A percentile compares a stretch with the other conserved stretches of the same genome.
Conservation (phyloP, 106 monocot genomes). For the Apostasia shenzhenica region DNA sequence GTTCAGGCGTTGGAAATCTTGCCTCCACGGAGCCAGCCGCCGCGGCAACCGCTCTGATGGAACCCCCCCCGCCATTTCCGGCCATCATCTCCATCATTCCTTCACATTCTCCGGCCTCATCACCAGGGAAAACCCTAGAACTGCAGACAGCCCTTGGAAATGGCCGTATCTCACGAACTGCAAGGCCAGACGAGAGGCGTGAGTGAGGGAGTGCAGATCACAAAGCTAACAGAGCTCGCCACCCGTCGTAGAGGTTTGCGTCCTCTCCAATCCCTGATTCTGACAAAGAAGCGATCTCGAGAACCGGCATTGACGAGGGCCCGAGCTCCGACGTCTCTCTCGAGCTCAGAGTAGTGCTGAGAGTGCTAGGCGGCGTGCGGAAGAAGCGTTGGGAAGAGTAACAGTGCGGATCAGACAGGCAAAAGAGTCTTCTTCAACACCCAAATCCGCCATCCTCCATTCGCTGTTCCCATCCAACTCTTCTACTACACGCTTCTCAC, state of each 20-base stretch:
- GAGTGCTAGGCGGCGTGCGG: neutral
- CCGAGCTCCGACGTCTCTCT: neutral
- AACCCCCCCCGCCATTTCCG: constrained; percentile 32
- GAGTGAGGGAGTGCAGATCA: neutral
- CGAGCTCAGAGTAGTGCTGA: neutral
- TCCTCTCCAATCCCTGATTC: neutral
- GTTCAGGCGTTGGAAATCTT: constrained; percentile 34
- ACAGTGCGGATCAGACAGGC: neutral
- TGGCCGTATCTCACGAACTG: neutral
- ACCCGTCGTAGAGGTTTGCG: neutral
- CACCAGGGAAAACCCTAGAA: neutral
- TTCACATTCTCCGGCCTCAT: constrained; percentile 12
- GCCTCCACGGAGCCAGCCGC: constrained; percentile 40
- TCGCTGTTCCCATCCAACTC: neutral
- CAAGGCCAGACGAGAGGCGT: neutral
- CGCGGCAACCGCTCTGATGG: constrained; percentile 45
- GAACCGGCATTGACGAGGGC: constrained; percentile 1
- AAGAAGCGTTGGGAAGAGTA: neutral
- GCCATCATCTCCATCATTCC: constrained; percentile 15
- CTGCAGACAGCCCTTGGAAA: neutral
- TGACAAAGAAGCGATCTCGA: neutral
- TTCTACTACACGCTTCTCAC: neutral
- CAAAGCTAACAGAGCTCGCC: neutral
- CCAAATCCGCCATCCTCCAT: neutral
- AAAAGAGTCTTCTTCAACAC: neutral